Evolutionary conservation across 2,329 filamentous ascomycete species (phyloP), one percentile per base, ranked within the genome.

Genomic region (Colletotrichum lupini): DNA sequence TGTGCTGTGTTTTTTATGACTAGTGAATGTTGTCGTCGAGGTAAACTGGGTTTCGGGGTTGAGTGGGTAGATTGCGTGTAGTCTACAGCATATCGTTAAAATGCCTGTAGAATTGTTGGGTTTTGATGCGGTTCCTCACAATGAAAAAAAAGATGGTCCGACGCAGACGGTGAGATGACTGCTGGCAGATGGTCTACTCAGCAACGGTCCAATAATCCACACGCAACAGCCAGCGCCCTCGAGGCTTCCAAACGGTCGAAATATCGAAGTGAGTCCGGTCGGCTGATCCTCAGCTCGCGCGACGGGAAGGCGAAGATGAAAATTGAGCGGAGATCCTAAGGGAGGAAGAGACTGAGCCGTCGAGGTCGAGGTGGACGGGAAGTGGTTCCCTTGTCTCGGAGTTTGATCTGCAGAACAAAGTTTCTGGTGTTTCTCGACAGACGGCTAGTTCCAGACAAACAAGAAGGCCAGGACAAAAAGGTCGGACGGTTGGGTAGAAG

Each of bases 331-430:
- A 52, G 68, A 52, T 53, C 56, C 57, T 2, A 46, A 68, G 65
- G 53, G 72, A 59, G 62, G n/a, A 60, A 72, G 42, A 53, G 67
- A 62, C 55, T 37, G 19, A 49, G 35, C 53, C 30, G 64, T 67
- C 61, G 62, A 74, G 53, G 37, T 30, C 57, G 64, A 68, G n/a
- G 68, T 35, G 56, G 61, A 67, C 35, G 42, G 52, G 26, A 74
- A 57, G 28, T 32, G 42, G 53, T 68, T 35, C 53, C 56, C 70
- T 71, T 64, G 75, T 72, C 72, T 76, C 73, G 76, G 71, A 71
- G 65, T 72, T 74, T 72, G 75, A 77, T 76, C 77, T 75, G 73
- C 77, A 75, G 76, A 78, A 77, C 75, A 77, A 76, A 67, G 73
- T 76, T 78, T 77, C 56, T 72, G 64, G 66, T 75, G 68, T 74